Evolutionary conservation across 179 eudicot genomes (phyloP).

Genomic region (Actinidia arguta): DNA sequence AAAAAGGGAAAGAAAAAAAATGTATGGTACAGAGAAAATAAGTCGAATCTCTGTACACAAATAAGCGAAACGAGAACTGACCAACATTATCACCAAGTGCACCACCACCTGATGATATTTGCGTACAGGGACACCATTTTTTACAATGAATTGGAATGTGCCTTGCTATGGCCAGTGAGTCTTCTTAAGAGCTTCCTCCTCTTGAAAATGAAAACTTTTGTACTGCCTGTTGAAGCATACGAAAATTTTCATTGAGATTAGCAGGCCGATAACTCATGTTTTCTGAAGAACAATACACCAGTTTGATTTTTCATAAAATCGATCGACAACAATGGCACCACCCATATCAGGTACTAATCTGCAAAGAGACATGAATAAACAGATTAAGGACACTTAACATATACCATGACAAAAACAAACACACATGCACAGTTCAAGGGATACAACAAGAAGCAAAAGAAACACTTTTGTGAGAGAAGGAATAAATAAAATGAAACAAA

Average conservation of each 20-base stretch:
- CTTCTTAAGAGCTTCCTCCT: background rate
- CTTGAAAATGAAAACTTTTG: background rate
- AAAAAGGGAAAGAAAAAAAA: background rate
- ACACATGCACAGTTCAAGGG: background rate
- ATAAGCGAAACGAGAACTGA: background rate
- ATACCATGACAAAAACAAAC: background rate
- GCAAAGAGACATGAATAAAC: conserved; percentile 21
- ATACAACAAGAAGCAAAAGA: background rate
- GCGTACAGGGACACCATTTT: background rate
- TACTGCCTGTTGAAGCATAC: background rate
- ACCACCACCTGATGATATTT: conserved; percentile 1
- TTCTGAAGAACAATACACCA: conserved; percentile 94
- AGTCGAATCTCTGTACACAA: background rate
- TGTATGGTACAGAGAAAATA: background rate
- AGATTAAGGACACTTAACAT: background rate
- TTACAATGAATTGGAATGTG: background rate
- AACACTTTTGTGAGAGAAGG: background rate
- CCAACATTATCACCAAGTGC: background rate
- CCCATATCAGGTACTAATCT: conserved; percentile 78
- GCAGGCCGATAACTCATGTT: conserved; percentile 37
- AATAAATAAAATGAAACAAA: background rate
- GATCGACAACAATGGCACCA: conserved; percentile 70
- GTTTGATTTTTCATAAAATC: conserved; percentile 89
- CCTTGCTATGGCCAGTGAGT: background rate
- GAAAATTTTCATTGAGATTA: background rate